Percentiles rank a stretch among this genome's conserved stretches.
Evolutionary conservation across 441 rosid genomes (phyloP).

Genomic region (Viola pubescens): DNA sequence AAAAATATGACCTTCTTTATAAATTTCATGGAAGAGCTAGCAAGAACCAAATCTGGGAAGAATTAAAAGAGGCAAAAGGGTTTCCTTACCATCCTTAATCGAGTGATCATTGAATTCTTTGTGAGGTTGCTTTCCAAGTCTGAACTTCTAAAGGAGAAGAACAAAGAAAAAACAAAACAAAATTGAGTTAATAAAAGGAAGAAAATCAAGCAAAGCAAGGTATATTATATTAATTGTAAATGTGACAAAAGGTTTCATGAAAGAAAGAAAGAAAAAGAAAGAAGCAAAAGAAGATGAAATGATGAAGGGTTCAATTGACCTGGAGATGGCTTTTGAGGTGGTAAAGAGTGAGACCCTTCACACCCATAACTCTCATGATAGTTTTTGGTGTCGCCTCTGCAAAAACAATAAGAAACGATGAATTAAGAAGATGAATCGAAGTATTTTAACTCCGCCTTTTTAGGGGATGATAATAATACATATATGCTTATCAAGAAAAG

Average conservation of each 20-base stretch:
- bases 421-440: too few relatives aligned
- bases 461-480: too few relatives aligned
- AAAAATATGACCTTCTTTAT: conserved; percentile 19
- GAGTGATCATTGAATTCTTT: conserved; percentile 93
- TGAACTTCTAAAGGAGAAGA: conserved; percentile 59
- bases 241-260: not conserved
- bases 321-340: conserved; percentile 99
- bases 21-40: not conserved
- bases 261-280: conserved; percentile 10
- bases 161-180: conserved; percentile 14
- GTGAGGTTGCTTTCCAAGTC: conserved; percentile 99
- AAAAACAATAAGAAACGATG: not conserved
- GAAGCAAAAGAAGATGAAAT: conserved; percentile 20
- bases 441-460: too few relatives aligned
- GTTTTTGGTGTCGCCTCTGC: conserved; percentile 99
- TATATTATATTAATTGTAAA: too few relatives aligned
- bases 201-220: too few relatives aligned
- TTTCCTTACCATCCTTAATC: conserved; percentile 75
- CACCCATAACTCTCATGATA: conserved; percentile 99
- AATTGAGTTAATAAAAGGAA: too few relatives aligned
- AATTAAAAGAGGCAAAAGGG: not conserved
- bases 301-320: conserved; percentile 37
- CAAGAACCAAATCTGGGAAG: too few relatives aligned
- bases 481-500: not conserved
- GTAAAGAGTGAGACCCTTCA: conserved; percentile 99